A percentile compares a stretch with the other conserved stretches of the same genome.
These are phyloP conservation scores for Chaetomiaceae sp. DNA, from an alignment of 2,329 filamentous ascomycete species.

Conservation along the genomic window DNA sequence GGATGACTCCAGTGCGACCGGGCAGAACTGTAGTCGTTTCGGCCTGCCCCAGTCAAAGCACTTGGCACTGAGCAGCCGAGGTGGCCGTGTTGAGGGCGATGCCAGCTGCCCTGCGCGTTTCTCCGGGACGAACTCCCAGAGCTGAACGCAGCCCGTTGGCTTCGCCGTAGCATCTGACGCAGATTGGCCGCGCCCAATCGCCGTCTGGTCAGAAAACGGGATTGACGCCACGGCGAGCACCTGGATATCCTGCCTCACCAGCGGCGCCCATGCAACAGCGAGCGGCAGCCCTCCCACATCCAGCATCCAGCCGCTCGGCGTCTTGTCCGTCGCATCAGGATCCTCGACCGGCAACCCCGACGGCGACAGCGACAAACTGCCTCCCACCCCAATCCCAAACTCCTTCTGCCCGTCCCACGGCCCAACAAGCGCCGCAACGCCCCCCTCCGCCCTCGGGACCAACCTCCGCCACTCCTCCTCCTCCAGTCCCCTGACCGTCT, in stretches of 20 bases:
- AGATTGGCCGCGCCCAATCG: background rate
- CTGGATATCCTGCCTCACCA: constrained; percentile 34
- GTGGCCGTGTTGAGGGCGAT: constrained; percentile 31
- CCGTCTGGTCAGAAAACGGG: constrained; percentile 45
- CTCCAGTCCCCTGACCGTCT: constrained; percentile 20
- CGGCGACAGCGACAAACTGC: constrained; percentile 13
- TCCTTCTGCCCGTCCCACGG: constrained; percentile 25
- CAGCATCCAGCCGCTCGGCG: constrained; percentile 44
- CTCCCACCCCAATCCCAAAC: constrained; percentile 18
- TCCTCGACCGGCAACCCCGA: constrained; percentile 16
- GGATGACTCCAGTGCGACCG: constrained; percentile 32
- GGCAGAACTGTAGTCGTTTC: constrained; percentile 49
- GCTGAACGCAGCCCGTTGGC: constrained; percentile 41
- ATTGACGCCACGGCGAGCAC: constrained; percentile 47
- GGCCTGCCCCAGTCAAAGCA: constrained; percentile 48
- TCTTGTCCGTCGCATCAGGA: constrained; percentile 7
- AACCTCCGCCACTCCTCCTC: constrained; percentile 11
- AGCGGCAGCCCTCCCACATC: constrained; percentile 49
- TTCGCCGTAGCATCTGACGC: constrained; percentile 34
- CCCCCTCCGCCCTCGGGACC: constrained; percentile 19
- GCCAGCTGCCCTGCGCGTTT: constrained; percentile 27
- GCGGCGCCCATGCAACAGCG: constrained; percentile 48
- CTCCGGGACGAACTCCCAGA: constrained; percentile 43
- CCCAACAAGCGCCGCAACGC: constrained; percentile 25
- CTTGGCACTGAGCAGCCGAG: constrained; percentile 38